Conservation (phyloP, 345 rosid genomes). For the Barbarea vulgaris region DNA sequence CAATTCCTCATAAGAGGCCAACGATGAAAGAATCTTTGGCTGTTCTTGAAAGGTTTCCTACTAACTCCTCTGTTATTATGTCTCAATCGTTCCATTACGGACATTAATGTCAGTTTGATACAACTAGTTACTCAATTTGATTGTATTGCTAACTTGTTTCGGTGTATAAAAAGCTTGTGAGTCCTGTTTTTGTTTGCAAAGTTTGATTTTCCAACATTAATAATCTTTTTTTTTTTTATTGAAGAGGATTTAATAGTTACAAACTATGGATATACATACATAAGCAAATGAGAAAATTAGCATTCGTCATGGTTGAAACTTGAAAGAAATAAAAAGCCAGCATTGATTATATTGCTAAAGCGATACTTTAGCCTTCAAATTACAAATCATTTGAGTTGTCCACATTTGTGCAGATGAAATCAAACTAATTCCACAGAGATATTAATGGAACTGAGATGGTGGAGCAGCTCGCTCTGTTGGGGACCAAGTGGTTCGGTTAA, state of each 20-base stretch:
- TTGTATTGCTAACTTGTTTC: slow-evolving; percentile 13
- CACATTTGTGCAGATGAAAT: too few relatives aligned
- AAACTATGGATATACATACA: background rate
- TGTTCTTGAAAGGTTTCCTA: slow-evolving; percentile 65
- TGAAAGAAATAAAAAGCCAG: too few relatives aligned
- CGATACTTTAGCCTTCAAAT: too few relatives aligned
- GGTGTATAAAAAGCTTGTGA: slow-evolving; percentile 4
- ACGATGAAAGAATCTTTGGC: slow-evolving; percentile 75
- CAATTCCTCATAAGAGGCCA: slow-evolving; percentile 83
- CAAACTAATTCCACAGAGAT: too few relatives aligned
- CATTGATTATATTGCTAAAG: too few relatives aligned
- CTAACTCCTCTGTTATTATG: slow-evolving; percentile 38
- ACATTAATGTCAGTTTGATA: slow-evolving; percentile 24
- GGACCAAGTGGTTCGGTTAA: too few relatives aligned
- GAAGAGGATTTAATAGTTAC: background rate
- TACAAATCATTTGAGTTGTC: too few relatives aligned
- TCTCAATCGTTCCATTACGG: slow-evolving; percentile 38
- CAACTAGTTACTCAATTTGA: slow-evolving; percentile 5
- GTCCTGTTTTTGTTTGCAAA: background rate
- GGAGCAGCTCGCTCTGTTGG: too few relatives aligned
- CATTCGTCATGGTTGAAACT: too few relatives aligned
- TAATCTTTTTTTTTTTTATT: background rate
- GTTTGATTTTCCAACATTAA: background rate
- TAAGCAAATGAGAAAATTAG: background rate
- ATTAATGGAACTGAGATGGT: too few relatives aligned